A percentile compares a stretch with the other conserved stretches of the same genome.
These are phyloP conservation scores for Alternaria longipes DNA, from an alignment of 2,329 filamentous ascomycete species.

Conservation along the genomic window DNA sequence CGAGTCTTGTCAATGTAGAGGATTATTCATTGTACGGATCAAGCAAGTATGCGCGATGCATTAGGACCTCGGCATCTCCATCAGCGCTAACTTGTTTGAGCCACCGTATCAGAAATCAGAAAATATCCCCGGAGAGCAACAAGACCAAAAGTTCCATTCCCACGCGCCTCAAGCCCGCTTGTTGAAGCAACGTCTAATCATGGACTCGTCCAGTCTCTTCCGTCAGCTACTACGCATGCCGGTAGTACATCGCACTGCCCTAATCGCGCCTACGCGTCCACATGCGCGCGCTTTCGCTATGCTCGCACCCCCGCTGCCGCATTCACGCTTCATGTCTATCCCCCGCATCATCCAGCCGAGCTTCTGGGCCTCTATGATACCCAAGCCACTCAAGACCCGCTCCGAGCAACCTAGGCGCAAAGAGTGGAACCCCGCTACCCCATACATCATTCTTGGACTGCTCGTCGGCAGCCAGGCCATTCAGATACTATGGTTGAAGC, in stretches of 20 bases:
- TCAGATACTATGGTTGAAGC: slow-evolving; percentile 83
- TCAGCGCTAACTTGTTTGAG: slow-evolving; percentile 7
- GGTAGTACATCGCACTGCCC: slow-evolving; percentile 29
- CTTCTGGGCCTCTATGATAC: slow-evolving; percentile 52
- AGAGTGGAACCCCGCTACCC: slow-evolving; percentile 66
- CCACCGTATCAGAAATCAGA: slow-evolving; percentile 7
- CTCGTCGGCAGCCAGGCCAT: slow-evolving; percentile 96
- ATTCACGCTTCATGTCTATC: slow-evolving; percentile 36
- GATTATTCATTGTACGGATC: neutral
- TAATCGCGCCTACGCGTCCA: slow-evolving; percentile 26
- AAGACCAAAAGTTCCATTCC: neutral
- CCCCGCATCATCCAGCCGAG: slow-evolving; percentile 50
- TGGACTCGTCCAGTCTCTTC: slow-evolving; percentile 38
- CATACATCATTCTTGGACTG: slow-evolving; percentile 73
- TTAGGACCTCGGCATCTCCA: slow-evolving; percentile 21
- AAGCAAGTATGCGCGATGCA: slow-evolving; percentile 9
- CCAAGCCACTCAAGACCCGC: slow-evolving; percentile 37
- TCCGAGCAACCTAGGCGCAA: slow-evolving; percentile 29
- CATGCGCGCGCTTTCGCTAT: slow-evolving; percentile 36
- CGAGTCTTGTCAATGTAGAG: slow-evolving; percentile 3
- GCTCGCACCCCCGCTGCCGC: slow-evolving; percentile 24
- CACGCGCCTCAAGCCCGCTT: neutral
- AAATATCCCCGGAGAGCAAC: neutral
- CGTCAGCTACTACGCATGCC: slow-evolving; percentile 43
- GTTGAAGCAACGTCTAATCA: slow-evolving; percentile 14